Conservation (phyloP, 2,329 filamentous ascomycete genomes). For the Amauroascus verrucosus region DNA sequence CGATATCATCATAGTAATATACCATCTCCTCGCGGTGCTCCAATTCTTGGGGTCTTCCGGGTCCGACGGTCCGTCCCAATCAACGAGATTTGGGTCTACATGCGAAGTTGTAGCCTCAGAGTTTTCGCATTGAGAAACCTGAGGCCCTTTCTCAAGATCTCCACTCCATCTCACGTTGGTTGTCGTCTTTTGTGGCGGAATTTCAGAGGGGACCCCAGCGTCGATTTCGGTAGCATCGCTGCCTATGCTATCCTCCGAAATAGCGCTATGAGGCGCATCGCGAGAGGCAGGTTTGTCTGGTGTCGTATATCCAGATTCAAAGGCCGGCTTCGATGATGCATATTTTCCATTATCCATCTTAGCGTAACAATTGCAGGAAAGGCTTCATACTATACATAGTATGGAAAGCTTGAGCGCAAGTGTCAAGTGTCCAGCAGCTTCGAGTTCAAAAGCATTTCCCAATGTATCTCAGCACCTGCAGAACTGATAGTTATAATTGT, state of each 20-base stretch:
- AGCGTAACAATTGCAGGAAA: not conserved
- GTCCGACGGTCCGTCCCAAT: constrained; percentile 65
- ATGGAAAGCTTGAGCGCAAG: not conserved
- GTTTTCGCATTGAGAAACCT: not conserved
- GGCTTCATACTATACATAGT: not conserved
- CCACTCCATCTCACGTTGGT: not conserved
- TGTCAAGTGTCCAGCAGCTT: not conserved
- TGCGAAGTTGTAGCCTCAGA: not conserved
- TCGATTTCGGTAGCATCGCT: not conserved
- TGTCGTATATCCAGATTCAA: not conserved
- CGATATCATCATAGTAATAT: constrained; percentile 34
- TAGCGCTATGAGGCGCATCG: not conserved
- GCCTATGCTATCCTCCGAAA: constrained; percentile 1
- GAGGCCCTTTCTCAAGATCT: constrained; percentile 1
- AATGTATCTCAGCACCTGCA: not conserved
- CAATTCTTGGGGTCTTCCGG: constrained; percentile 64
- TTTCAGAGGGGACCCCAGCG: not conserved
- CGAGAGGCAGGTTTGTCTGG: not conserved
- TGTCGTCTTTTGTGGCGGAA: not conserved
- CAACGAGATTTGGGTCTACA: constrained; percentile 44
- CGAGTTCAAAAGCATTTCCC: not conserved
- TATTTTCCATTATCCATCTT: not conserved
- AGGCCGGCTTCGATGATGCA: not conserved
- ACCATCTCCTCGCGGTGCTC: constrained; percentile 39
- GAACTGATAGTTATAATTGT: not conserved